These are phyloP conservation scores for Aspergillus oerlinghausenensis DNA, from an alignment of 2,329 filamentous ascomycete species.

Conservation along the genomic window DNA sequence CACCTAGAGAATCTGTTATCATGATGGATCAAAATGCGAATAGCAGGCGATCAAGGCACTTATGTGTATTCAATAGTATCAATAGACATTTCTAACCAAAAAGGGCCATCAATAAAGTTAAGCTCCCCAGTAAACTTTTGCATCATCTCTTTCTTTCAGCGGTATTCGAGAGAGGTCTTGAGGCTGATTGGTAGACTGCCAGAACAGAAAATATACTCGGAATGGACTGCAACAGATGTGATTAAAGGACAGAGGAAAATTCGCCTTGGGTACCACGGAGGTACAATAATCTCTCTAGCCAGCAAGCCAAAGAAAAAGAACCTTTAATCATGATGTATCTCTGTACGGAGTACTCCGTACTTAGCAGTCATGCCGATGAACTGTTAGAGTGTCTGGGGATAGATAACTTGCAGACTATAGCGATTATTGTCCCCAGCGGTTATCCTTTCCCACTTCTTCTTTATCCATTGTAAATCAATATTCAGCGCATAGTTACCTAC, in stretches of 20 bases:
- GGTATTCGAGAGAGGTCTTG: background rate
- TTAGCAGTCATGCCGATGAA: background rate
- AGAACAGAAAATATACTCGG: background rate
- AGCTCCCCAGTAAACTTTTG: background rate
- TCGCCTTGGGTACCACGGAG: background rate
- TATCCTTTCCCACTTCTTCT: too few species aligned
- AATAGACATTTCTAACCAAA: background rate
- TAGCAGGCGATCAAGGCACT: background rate
- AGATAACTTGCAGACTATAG: background rate
- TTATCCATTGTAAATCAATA: background rate
- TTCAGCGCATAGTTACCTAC: background rate
- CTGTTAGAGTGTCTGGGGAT: background rate
- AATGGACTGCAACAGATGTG: background rate
- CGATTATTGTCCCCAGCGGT: too few species aligned
- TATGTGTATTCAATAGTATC: background rate
- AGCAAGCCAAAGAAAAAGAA: background rate
- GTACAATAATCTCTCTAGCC: background rate
- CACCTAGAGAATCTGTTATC: background rate
- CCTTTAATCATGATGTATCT: too few species aligned
- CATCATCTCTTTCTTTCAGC: background rate
- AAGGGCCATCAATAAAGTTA: conserved; percentile 2
- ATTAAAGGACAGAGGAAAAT: background rate
- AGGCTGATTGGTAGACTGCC: background rate
- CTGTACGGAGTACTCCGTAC: too few species aligned
- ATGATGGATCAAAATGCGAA: background rate